phyloP scores from a whole-genome alignment of 805 yeast genomes.

The Teunomyces funiuensis region DNA sequence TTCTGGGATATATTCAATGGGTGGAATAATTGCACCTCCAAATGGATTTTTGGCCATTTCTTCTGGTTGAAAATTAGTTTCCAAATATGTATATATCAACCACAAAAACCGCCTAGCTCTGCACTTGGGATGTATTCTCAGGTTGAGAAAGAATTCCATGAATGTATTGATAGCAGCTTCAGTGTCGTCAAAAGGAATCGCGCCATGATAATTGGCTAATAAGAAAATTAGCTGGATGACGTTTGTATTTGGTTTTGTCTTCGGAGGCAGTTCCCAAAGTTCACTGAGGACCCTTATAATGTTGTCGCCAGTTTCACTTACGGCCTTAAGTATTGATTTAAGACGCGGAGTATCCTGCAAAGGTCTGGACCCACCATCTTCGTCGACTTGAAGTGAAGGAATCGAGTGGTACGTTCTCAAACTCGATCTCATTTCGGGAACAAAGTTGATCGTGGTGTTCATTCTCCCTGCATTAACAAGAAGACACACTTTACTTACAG shows the following conservation, averaged over 20 bases:
- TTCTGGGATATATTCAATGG: constrained; percentile 27
- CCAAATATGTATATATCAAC: constrained; percentile 78
- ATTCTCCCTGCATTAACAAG: constrained; percentile 89
- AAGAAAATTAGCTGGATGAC: constrained; percentile 70
- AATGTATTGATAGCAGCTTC: constrained; percentile 41
- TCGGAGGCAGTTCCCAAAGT: constrained; percentile 35
- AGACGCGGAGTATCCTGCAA: constrained; percentile 93
- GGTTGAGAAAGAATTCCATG: constrained; percentile 71
- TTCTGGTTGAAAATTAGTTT: constrained; percentile 60
- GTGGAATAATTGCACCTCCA: constrained; percentile 36
- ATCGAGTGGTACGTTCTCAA: constrained; percentile 91
- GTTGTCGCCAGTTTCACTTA: constrained; percentile 61
- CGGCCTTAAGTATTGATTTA: constrained; percentile 84
- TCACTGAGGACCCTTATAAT: constrained; percentile 51
- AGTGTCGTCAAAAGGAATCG: constrained; percentile 30
- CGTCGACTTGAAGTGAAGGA: constrained; percentile 78
- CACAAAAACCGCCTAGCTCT: constrained; percentile 78
- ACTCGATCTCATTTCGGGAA: constrained; percentile 92
- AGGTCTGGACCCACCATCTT: constrained; percentile 58
- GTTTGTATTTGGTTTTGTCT: constrained; percentile 53
- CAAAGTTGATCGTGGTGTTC: constrained; percentile 93
- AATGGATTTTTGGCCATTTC: constrained; percentile 61
- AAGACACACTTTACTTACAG: constrained; percentile 78
- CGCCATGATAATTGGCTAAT: constrained; percentile 62
- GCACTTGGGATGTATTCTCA: constrained; percentile 57